A percentile compares a stretch with the other conserved stretches of the same genome.
phyloP scores from a whole-genome alignment of 1,139 yeast species.

The Kodamaea sp. region DNA sequence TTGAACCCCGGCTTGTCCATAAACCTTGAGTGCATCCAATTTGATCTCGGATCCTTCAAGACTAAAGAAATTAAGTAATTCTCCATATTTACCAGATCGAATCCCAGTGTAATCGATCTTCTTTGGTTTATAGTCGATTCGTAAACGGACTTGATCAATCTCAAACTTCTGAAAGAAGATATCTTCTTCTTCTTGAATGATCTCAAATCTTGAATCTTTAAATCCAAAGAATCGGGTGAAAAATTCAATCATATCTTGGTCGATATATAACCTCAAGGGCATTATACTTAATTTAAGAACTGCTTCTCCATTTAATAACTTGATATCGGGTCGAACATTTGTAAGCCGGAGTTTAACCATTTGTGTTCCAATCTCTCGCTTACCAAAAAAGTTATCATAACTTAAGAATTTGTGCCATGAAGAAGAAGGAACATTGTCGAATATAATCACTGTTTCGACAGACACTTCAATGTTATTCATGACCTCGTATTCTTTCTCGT shows the following conservation, averaged over 20 bases:
- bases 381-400: conserved; percentile 63
- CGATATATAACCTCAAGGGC: conserved; percentile 81
- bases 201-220: conserved; percentile 63
- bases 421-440: conserved; percentile 81
- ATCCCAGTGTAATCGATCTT: conserved; percentile 80
- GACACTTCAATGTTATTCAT: conserved; percentile 44
- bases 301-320: conserved; percentile 67
- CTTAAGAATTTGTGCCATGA: conserved; percentile 88
- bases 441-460: conserved; percentile 55
- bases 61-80: conserved; percentile 81
- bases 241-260: conserved; percentile 90
- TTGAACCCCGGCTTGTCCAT: conserved; percentile 76
- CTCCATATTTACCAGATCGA: conserved; percentile 80
- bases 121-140: conserved; percentile 89
- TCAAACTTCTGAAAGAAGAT: conserved; percentile 67
- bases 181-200: conserved; percentile 54
- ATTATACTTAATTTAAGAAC: conserved; percentile 52
- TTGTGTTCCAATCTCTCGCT: conserved; percentile 63
- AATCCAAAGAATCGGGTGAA: conserved; percentile 76
- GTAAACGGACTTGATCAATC: conserved; percentile 58
- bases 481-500: conserved; percentile 42
- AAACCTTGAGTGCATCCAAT: conserved; percentile 56
- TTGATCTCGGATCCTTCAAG: conserved; percentile 79
- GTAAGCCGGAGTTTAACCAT: conserved; percentile 57
- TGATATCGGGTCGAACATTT: conserved; percentile 63